Base-by-base conservation (phyloP, 2,329 filamentous ascomycete genomes). In the Colletotrichum kahawae region DNA sequence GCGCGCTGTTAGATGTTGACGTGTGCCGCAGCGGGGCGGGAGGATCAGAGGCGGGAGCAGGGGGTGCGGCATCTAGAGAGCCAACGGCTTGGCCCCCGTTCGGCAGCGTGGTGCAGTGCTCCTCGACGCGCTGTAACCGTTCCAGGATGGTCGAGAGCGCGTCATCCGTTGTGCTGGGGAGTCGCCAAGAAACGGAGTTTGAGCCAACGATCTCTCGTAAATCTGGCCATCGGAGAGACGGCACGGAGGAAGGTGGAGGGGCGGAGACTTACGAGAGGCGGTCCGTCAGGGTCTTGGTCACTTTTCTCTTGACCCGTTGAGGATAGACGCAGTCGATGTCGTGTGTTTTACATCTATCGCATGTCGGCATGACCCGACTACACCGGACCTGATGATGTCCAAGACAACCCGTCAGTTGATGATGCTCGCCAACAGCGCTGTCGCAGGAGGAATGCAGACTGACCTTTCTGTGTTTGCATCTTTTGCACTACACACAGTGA, bases 81-180 rank as follows among this genome's bases (percentile, higher is more conserved):
- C 27, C 62, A 27, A 33, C 33, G 13, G 60, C 24, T 38, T 38
- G 62, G 16, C 9, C 54, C 38, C 24, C 64, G 13, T 75, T 62
- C 1, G 64, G 43, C 2, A 57, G 7, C 27, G 65, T 31, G 2
- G 72, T 69, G 34, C 72, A 76, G 33, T 77, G 80, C 24, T 79
- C 73, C 69, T 82, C 81, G 16, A 82, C 79, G 4, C 80, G 81
- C 16, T 82, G 79, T 0, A 83, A 48, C 5, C 81, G 78, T 66
- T 82, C 78, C 9, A 83, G 79, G 27, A 83, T 83, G 21, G 78
- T 78, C 5, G 77, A 68, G 2, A 82, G 73, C 14, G 81, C 78
- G 67, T 57, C 71, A 38, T 74, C 71, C 1, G 71, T 74, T 13
- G 71, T 74, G 7, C 71, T 74, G 31, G 59, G 48, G 24, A 21